phyloP scores from a whole-genome alignment of 306 rosid species.

The Aeschynomene evenia region DNA sequence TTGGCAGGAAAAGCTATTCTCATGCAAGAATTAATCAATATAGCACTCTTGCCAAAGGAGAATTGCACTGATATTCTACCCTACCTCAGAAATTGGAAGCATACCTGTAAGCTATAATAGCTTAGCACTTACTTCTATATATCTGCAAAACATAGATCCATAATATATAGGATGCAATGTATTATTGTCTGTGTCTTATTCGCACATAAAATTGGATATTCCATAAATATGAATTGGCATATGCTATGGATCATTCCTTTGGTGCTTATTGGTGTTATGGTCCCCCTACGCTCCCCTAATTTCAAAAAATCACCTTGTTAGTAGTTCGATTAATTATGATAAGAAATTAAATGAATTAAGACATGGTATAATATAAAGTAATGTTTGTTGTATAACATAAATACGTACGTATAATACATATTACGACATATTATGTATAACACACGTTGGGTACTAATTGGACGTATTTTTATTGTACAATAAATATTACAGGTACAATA shows the following conservation, averaged over 20 bases:
- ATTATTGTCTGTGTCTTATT: constrained; percentile 13
- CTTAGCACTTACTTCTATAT: no score
- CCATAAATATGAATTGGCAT: constrained; percentile 14
- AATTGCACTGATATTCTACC: constrained; percentile 36
- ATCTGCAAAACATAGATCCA: neutral
- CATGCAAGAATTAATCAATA: neutral
- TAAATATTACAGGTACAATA: no score
- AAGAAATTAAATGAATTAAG: neutral
- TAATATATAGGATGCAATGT: constrained; percentile 9
- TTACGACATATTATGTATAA: no score
- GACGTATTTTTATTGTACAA: no score
- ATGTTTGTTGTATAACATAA: no score
- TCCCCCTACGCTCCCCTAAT: constrained; percentile 18
- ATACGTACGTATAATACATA: no score
- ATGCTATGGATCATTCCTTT: constrained; percentile 33
- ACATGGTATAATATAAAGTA: no score
- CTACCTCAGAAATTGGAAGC: neutral
- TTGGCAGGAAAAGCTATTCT: constrained; percentile 27
- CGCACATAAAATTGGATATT: constrained; percentile 34
- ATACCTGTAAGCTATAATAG: neutral
- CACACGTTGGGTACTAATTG: no score
- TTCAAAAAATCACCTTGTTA: neutral
- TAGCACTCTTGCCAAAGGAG: constrained; percentile 35
- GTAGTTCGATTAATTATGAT: neutral
- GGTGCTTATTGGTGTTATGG: constrained; percentile 23